Percentiles rank a stretch among this genome's conserved stretches.
Evolutionary conservation across 768 basidiomycete species (phyloP).

Genomic region (Suillus sp.): DNA sequence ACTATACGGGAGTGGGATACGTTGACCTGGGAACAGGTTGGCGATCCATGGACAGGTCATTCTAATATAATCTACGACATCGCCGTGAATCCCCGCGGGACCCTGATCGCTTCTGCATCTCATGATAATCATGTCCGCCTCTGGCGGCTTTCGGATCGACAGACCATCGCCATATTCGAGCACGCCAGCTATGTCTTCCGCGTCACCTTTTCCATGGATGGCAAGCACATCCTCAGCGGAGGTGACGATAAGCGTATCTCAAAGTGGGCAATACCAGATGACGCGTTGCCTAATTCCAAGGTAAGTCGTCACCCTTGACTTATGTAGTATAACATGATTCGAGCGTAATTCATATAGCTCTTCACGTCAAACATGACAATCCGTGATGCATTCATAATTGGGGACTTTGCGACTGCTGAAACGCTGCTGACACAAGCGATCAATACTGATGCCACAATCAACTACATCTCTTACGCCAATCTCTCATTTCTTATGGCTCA

Average conservation of each 20-base stretch:
- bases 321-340: background rate
- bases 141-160: background rate
- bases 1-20: constrained; percentile 4
- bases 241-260: background rate
- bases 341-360: background rate
- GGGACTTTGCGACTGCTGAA: background rate
- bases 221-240: background rate
- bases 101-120: background rate
- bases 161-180: background rate
- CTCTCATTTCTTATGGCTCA: constrained; percentile 1
- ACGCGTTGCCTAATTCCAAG: background rate
- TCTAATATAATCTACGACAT: background rate
- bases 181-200: background rate
- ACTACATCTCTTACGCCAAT: background rate
- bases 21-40: background rate
- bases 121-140: background rate
- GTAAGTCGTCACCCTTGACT: background rate
- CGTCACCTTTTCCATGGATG: background rate
- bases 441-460: background rate
- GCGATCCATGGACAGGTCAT: background rate
- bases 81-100: background rate
- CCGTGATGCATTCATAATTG: background rate
- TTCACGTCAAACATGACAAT: background rate
- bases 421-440: background rate
- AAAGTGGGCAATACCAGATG: background rate